Percentiles rank a stretch among this genome's conserved stretches.
phyloP scores from a whole-genome alignment of 768 basidiomycete genomes.

The Suillus americanus region DNA sequence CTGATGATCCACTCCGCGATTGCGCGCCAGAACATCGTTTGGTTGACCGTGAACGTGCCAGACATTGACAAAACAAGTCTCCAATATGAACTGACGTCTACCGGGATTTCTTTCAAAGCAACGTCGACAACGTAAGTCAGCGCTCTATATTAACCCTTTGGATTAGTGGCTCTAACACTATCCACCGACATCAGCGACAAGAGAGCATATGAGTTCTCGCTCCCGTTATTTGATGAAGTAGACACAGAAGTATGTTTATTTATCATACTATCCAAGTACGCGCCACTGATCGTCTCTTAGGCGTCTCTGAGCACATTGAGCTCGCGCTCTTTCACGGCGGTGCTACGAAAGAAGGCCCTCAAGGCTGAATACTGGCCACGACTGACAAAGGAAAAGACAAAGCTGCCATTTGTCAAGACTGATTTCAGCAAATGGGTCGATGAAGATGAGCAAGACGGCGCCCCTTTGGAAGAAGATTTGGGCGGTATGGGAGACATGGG shows the following conservation, averaged over 20 bases:
- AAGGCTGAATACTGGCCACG: conserved; percentile 89
- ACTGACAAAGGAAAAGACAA: conserved; percentile 85
- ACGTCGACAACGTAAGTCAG: conserved; percentile 57
- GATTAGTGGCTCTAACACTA: conserved; percentile 10
- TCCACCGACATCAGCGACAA: conserved; percentile 36
- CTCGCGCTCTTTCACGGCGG: conserved; percentile 63
- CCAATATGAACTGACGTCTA: conserved; percentile 57
- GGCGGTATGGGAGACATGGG: conserved; percentile 37
- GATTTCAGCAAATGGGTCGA: conserved; percentile 96
- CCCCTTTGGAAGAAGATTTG: conserved; percentile 38
- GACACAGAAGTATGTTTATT: conserved; percentile 59
- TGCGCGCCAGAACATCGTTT: conserved; percentile 77
- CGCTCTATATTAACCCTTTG: conserved; percentile 3
- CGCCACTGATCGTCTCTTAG: conserved; percentile 32
- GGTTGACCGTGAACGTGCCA: conserved; percentile 80
- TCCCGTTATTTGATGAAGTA: conserved; percentile 77
- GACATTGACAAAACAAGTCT: conserved; percentile 63
- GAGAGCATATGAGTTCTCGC: conserved; percentile 70
- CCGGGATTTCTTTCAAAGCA: conserved; percentile 63
- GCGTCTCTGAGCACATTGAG: conserved; percentile 59
- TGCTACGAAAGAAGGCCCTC: conserved; percentile 79
- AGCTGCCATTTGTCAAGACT: conserved; percentile 84
- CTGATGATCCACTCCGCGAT: conserved; percentile 6
- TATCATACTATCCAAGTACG: conserved; percentile 10
- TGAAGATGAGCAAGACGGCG: conserved; percentile 92